Evolutionary conservation across 106 monocot genomes (phyloP).

Genomic region (Apostasia shenzhenica): DNA sequence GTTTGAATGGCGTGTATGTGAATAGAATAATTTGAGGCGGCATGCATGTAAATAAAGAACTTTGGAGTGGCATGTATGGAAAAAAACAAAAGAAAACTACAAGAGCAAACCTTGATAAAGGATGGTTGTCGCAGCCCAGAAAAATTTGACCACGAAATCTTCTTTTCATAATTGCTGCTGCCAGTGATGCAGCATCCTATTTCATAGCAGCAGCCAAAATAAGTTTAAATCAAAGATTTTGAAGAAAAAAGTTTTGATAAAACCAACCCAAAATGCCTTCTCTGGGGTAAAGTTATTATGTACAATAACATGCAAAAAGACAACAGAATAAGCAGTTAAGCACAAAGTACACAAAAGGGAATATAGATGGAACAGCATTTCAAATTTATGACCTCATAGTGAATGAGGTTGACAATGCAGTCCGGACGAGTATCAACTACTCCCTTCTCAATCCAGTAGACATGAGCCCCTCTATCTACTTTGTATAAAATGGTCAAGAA

Average conservation of each 20-base stretch:
- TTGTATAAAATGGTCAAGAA: conserved; percentile 44
- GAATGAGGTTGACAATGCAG: conserved; percentile 86
- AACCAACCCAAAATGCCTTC: too few species aligned
- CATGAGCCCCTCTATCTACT: conserved; percentile 73
- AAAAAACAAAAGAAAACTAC: background rate
- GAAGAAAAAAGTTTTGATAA: background rate
- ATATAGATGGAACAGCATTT: background rate
- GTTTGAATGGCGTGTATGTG: too few species aligned
- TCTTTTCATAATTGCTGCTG: conserved; percentile 73
- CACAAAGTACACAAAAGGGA: too few species aligned
- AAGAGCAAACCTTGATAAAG: conserved; percentile 58
- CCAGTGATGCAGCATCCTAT: conserved; percentile 89
- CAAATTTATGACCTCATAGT: conserved; percentile 71
- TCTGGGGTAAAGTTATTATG: too few species aligned
- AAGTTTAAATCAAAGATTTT: background rate
- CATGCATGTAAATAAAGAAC: too few species aligned
- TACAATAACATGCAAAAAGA: too few species aligned
- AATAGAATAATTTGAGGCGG: too few species aligned
- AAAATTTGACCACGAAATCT: conserved; percentile 47
- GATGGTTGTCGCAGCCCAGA: conserved; percentile 80
- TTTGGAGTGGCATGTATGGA: too few species aligned
- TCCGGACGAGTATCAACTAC: conserved; percentile 64
- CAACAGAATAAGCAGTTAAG: too few species aligned
- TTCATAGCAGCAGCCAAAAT: background rate
- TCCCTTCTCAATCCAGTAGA: conserved; percentile 78